These are phyloP conservation scores for Vanderwaltozyma tropicalis DNA, from an alignment of 805 yeast species.

Conservation along the genomic window DNA sequence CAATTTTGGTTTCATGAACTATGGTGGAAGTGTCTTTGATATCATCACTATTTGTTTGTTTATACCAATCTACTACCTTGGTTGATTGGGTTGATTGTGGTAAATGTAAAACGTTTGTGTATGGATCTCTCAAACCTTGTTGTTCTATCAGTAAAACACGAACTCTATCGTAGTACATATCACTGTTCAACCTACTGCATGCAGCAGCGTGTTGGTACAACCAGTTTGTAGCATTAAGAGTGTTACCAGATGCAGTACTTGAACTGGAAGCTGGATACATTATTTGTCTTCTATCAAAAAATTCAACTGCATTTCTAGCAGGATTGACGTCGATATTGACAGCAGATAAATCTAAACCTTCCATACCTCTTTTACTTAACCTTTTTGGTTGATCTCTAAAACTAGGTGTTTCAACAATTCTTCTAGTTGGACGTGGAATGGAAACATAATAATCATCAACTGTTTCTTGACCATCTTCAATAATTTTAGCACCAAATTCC, in stretches of 20 bases:
- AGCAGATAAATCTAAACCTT: conserved; percentile 9
- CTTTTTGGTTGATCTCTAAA: conserved; percentile 2
- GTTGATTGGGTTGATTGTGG: conserved; percentile 73
- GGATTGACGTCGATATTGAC: conserved; percentile 17
- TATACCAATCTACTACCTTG: conserved; percentile 22
- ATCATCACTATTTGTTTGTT: conserved; percentile 10
- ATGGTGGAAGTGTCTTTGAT: conserved; percentile 29
- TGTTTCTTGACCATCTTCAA: conserved; percentile 70
- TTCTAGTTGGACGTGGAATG: conserved; percentile 39
- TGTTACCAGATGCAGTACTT: conserved; percentile 15
- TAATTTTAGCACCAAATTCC: conserved; percentile 83
- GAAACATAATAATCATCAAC: conserved; percentile 82
- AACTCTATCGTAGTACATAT: conserved; percentile 46
- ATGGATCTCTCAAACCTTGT: conserved; percentile 65
- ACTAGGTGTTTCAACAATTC: conserved; percentile 33
- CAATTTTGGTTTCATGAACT: conserved; percentile 37
- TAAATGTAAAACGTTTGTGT: conserved; percentile 70
- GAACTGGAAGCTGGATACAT: conserved; percentile 28
- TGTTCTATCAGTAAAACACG: conserved; percentile 34
- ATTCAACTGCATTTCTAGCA: conserved; percentile 31
- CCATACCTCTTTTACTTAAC: conserved; percentile 6
- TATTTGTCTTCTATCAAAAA: conserved; percentile 27
- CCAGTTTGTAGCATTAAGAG: conserved; percentile 65
- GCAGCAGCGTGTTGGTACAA: conserved; percentile 75
- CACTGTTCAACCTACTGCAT: conserved; percentile 59